Conservation (phyloP, 257 asterid genomes). For the Ilex asprella region DNA sequence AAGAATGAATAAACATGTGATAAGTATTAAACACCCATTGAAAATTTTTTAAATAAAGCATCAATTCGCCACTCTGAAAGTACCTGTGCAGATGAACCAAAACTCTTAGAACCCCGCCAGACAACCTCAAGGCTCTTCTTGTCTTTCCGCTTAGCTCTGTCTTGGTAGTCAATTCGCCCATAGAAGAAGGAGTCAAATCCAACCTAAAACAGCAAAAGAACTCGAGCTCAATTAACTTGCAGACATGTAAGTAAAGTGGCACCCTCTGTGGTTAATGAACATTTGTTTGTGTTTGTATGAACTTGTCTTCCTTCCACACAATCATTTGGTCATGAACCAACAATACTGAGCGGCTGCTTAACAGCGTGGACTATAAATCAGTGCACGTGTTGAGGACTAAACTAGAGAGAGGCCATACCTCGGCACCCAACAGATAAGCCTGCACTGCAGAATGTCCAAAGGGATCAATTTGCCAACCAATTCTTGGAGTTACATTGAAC, state of each 20-base stretch:
- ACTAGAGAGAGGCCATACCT: constrained; percentile 35
- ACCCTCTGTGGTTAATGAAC: background rate
- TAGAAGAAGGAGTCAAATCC: constrained; percentile 94
- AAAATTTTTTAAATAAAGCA: too few species aligned
- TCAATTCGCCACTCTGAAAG: background rate
- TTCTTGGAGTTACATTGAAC: constrained; percentile 83
- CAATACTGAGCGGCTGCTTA: too few species aligned
- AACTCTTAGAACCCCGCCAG: constrained; percentile 84
- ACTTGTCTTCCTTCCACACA: too few species aligned
- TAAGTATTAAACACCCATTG: too few species aligned
- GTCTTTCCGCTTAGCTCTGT: constrained; percentile 65
- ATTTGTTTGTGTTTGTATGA: background rate
- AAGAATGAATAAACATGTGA: constrained; percentile 1
- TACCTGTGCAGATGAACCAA: constrained; percentile 86
- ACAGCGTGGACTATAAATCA: background rate
- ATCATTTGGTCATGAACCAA: too few species aligned
- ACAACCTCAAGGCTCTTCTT: constrained; percentile 89
- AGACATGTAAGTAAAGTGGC: background rate
- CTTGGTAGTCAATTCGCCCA: constrained; percentile 98
- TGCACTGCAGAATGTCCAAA: constrained; percentile 98
- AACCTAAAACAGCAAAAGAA: constrained; percentile 45
- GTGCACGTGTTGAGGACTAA: background rate
- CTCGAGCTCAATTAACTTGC: constrained; percentile 1
- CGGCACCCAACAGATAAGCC: constrained; percentile 96
- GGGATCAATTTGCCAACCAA: constrained; percentile 99